Evolutionary conservation across 139 green algal genomes (phyloP), one percentile per base, ranked within the genome.

Genomic region (Monoraphidium neglectum): DNA sequence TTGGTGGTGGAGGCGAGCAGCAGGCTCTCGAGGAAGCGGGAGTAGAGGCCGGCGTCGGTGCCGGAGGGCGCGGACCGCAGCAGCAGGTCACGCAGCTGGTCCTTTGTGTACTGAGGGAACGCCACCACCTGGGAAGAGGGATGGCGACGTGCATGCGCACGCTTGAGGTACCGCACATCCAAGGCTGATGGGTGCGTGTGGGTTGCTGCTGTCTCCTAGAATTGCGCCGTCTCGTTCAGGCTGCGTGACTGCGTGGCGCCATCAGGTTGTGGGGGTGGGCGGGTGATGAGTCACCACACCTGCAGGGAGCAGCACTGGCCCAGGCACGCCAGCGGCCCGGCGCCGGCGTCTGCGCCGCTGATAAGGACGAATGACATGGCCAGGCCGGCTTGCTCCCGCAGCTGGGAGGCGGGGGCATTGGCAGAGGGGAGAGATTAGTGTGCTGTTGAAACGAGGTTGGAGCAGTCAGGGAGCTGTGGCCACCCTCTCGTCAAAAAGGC

Each of bases 281-380:
- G 8, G 12, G 43, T 51, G 43, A 8, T 51, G 43, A 8, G 12
- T 21, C 43, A 8, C 43, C 43, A 8, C 43, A 51, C 43, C 43
- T 51, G 43, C 43, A 51, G 72, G 13, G 4, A 77, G 26, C 18
- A 60, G 10, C 40, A 77, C 60, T 18, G 60, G 6, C 6, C 72
- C 72, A 33, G 72, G 72, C 59, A 77, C 60, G 68, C 38, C 60
- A 77, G 60, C 1, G 57, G 59, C 36, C 47, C 38, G 0, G 72
- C 59, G 23, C 57, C 36, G 5, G 72, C 57, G n/a, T 77, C 57
- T 23, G 40, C 43, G 13, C 40, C 35, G 40, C 59, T 70, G 72
- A 77, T 38, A 30, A 77, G 33, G 33, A 77, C 4, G 18, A 77
- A 37, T 8, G 28, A 49, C 46, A 77, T 3, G 16, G 68, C 68